Evolutionary conservation across 129 eudicot species (phyloP).

Genomic region (Chrysanthemum lavandulifolium): DNA sequence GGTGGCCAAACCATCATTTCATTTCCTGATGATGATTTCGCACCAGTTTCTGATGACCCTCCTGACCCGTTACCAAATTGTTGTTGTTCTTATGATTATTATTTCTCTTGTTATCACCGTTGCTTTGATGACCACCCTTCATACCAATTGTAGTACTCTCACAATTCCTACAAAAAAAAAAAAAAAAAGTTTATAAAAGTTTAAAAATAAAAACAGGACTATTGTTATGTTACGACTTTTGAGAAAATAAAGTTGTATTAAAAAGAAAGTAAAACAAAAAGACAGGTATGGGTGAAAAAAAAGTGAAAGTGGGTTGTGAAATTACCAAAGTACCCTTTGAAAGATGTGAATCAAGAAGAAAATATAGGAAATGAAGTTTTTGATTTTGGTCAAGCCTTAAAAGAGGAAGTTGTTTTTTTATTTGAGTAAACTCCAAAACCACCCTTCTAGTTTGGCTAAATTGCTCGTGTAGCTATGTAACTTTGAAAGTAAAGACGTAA

Average conservation of each 20-base stretch:
- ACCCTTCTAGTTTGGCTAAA: no score
- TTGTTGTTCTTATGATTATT: background rate
- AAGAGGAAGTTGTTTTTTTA: slow-evolving; percentile 27
- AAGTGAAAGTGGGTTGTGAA: no score
- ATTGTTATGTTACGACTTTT: no score
- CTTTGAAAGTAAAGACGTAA: no score
- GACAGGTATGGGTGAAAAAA: background rate
- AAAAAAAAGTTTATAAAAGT: background rate
- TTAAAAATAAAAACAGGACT: background rate
- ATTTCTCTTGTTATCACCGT: slow-evolving; percentile 51
- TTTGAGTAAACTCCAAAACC: no score
- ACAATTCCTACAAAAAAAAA: slow-evolving; percentile 47
- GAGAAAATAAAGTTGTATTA: background rate
- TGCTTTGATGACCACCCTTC: slow-evolving; percentile 57
- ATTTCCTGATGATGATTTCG: slow-evolving; percentile 33
- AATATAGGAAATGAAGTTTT: slow-evolving; percentile 21
- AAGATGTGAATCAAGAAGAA: slow-evolving; percentile 27
- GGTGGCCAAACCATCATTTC: slow-evolving; percentile 83
- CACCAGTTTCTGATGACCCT: slow-evolving; percentile 57
- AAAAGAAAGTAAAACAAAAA: background rate
- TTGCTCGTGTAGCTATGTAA: no score
- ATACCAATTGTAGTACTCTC: slow-evolving; percentile 56
- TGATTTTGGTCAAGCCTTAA: slow-evolving; percentile 36
- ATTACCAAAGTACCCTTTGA: background rate
- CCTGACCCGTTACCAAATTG: slow-evolving; percentile 51